phyloP scores from a whole-genome alignment of 305 asterid genomes.

The Striga hermonthica region DNA sequence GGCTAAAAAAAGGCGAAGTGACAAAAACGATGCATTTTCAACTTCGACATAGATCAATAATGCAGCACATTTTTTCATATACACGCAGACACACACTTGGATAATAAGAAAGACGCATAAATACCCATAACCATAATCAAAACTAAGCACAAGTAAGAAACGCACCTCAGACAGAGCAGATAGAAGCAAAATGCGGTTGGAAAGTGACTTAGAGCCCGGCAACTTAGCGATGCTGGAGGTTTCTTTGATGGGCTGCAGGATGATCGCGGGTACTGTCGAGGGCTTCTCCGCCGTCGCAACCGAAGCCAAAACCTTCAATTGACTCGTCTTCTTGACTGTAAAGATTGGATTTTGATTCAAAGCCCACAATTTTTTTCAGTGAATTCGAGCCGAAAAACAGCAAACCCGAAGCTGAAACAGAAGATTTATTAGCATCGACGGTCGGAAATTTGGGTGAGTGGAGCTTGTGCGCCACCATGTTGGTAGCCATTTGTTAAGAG shows the following conservation, averaged over 20 bases:
- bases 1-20: too few relatives aligned
- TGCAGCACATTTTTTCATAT: conserved; percentile 3
- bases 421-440: conserved; percentile 34
- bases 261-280: conserved; percentile 74
- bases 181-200: conserved; percentile 91
- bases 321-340: conserved; percentile 32
- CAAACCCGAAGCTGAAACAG: conserved; percentile 43
- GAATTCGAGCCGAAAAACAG: conserved; percentile 51
- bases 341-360: conserved; percentile 48
- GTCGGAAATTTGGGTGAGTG: conserved; percentile 46
- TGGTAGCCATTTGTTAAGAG: conserved; percentile 50
- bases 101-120: neutral
- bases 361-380: conserved; percentile 39
- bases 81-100: conserved; percentile 6
- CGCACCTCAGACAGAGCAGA: conserved; percentile 93
- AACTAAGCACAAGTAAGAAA: conserved; percentile 7
- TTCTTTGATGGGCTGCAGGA: conserved; percentile 80
- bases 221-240: conserved; percentile 84
- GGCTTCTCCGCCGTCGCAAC: conserved; percentile 74
- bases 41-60: conserved; percentile 23
- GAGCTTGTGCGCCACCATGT: conserved; percentile 41
- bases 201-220: conserved; percentile 95
- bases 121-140: neutral
- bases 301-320: conserved; percentile 54
- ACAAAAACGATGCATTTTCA: conserved; percentile 13